Base-by-base conservation (phyloP, 495 filamentous ascomycete genomes). In the Staphylotrichum longicolle region DNA sequence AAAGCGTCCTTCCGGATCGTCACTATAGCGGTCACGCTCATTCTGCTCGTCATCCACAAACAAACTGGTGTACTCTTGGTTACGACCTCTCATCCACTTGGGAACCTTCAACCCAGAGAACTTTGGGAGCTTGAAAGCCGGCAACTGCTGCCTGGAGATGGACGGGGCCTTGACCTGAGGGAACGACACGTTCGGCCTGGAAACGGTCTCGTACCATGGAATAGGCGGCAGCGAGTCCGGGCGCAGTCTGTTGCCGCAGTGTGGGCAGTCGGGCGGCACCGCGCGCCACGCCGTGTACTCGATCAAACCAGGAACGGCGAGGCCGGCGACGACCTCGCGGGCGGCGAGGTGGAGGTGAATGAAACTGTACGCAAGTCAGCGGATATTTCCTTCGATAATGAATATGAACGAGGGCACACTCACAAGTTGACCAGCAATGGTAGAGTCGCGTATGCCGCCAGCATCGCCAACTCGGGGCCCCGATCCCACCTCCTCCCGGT, bases 341-440 rank as follows among this genome's bases (percentile, higher is more conserved):
- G 72, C 62, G 44, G 74, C 73, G 46, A 77, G 67, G 61, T 68
- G 74, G 40, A 74, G 63, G 63, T 79, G 77, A 39, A 75, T 70
- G 5, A 71, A 60, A 61, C 77, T 77, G 27, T 33, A 27, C 20
- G 9, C 2, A 35, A 33, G 40, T 54, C 11, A 41, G 49, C 45
- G 49, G 6, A 1, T 7, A 39, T 27, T 27, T 27, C 20, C 20
- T 27, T 27, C 20, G 20, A 27, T 27, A 1, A 27, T 27, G 20
- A 27, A 27, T 1, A 1, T 27, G 1, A 1, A 27, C 20, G 20
- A 27, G 20, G 20, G 20, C 20, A 27, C 20, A 27, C 74, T 63
- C 63, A 78, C 75, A 76, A 77, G 62, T 76, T 79, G 14, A 68
- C 51, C 35, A 78, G 35, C 52, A 78, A 60, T 40, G 75, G 74